Percentiles rank a stretch among this genome's conserved stretches.
Conservation (phyloP, 768 basidiomycete genomes). For the Serendipita sp. region DNA sequence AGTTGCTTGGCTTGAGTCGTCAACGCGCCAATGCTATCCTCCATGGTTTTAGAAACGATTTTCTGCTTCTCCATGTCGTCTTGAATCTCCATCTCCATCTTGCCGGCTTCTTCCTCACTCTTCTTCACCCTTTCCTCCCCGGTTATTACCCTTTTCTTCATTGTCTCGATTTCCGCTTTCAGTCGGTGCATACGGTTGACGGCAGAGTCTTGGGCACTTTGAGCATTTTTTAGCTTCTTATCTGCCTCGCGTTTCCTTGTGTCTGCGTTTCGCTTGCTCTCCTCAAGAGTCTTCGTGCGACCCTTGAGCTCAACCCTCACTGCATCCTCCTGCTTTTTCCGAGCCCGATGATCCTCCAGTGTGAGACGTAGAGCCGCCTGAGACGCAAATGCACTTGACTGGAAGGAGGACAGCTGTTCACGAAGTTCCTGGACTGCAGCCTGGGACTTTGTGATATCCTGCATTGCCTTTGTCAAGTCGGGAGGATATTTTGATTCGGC, state of each 20-base stretch:
- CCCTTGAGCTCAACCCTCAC: conserved; percentile 60
- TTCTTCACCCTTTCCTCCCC: conserved; percentile 35
- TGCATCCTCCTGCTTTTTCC: conserved; percentile 71
- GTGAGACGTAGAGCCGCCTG: conserved; percentile 53
- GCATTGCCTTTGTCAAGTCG: conserved; percentile 54
- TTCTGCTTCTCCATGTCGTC: conserved; percentile 37
- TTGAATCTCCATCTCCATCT: conserved; percentile 28
- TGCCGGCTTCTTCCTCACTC: conserved; percentile 22
- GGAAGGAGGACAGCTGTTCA: conserved; percentile 47
- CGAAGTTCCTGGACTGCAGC: conserved; percentile 50
- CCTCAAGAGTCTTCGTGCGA: conserved; percentile 76
- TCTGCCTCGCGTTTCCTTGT: conserved; percentile 67
- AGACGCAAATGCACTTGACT: conserved; percentile 37
- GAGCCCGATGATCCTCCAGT: conserved; percentile 52
- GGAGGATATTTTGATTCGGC: conserved; percentile 29
- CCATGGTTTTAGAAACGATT: conserved; percentile 44
- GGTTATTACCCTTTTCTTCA: conserved; percentile 37
- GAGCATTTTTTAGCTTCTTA: conserved; percentile 62
- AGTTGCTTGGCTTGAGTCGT: conserved; percentile 53
- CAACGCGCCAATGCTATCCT: conserved; percentile 47
- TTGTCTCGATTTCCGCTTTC: conserved; percentile 39
- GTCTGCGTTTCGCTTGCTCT: conserved; percentile 72
- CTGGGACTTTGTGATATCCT: conserved; percentile 50
- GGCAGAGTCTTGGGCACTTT: conserved; percentile 45
- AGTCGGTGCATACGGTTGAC: conserved; percentile 39